Percentiles rank a stretch among this genome's conserved stretches.
These are phyloP conservation scores for Bruguiera gymnorhiza DNA, from an alignment of 345 rosid genomes.

Conservation along the genomic window DNA sequence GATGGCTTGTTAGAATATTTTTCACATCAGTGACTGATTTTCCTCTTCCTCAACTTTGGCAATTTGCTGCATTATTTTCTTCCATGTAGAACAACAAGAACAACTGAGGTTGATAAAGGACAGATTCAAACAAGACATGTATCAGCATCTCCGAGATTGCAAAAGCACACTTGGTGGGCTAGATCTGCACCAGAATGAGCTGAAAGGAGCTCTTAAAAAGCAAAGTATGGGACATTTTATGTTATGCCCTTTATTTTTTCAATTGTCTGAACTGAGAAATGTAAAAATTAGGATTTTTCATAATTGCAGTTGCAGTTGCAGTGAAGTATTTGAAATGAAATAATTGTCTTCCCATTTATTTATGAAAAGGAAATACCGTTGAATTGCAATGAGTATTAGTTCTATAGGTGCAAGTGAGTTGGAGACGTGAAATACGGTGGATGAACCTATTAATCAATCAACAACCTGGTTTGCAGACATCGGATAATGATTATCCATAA, in stretches of 20 bases:
- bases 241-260: not conserved
- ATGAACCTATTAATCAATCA: too few relatives aligned
- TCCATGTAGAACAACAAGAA: conserved; percentile 63
- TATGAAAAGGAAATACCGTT: too few relatives aligned
- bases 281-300: not conserved
- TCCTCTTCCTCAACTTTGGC: not conserved
- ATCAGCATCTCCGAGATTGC: conserved; percentile 59
- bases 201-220: conserved; percentile 63
- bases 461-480: too few relatives aligned
- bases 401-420: not conserved
- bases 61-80: not conserved
- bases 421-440: too few relatives aligned
- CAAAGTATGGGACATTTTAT: conserved; percentile 58
- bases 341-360: not conserved
- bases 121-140: conserved; percentile 61
- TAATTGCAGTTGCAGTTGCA: not conserved
- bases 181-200: conserved; percentile 55
- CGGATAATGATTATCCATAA: too few relatives aligned
- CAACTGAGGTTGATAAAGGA: conserved; percentile 60
- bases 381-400: too few relatives aligned
- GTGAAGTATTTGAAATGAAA: not conserved
- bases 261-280: too few relatives aligned
- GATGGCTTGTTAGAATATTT: too few relatives aligned
- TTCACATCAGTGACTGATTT: not conserved
- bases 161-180: conserved; percentile 54